These are phyloP conservation scores for Sporothrix humicola DNA, from an alignment of 2,329 filamentous ascomycete genomes.

Conservation along the genomic window DNA sequence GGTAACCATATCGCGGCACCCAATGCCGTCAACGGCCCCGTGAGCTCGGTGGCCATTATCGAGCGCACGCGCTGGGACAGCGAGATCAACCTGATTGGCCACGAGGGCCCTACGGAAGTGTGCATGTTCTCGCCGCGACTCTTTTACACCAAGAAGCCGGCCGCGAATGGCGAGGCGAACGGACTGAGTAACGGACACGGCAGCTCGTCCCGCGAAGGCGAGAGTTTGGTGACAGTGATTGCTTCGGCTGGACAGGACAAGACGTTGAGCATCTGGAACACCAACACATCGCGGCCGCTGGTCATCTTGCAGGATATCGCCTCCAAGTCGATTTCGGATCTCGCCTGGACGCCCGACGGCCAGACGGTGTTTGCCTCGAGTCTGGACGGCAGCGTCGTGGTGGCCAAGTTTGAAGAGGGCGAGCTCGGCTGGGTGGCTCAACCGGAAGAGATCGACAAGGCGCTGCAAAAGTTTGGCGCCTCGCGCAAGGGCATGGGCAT, in stretches of 20 bases:
- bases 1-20: conserved; percentile 96
- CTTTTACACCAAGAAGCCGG: conserved; percentile 75
- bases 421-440: conserved; percentile 90
- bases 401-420: conserved; percentile 79
- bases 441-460: conserved; percentile 87
- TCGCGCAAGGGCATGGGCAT: conserved; percentile 88
- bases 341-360: conserved; percentile 93
- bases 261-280: conserved; percentile 96
- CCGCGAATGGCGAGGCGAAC: conserved; percentile 57
- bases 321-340: conserved; percentile 89
- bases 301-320: conserved; percentile 89
- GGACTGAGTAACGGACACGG: conserved; percentile 50
- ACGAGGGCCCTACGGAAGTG: conserved; percentile 95
- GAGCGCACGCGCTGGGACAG: conserved; percentile 91
- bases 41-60: conserved; percentile 95
- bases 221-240: conserved; percentile 79
- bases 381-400: conserved; percentile 86
- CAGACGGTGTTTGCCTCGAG: conserved; percentile 84
- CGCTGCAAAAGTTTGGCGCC: conserved; percentile 88
- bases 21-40: conserved; percentile 95
- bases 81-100: conserved; percentile 95
- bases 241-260: conserved; percentile 97
- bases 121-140: conserved; percentile 94
- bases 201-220: conserved; percentile 37
- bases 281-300: conserved; percentile 87